These are phyloP conservation scores for Populus nigra DNA, from an alignment of 345 rosid genomes.

Conservation along the genomic window DNA sequence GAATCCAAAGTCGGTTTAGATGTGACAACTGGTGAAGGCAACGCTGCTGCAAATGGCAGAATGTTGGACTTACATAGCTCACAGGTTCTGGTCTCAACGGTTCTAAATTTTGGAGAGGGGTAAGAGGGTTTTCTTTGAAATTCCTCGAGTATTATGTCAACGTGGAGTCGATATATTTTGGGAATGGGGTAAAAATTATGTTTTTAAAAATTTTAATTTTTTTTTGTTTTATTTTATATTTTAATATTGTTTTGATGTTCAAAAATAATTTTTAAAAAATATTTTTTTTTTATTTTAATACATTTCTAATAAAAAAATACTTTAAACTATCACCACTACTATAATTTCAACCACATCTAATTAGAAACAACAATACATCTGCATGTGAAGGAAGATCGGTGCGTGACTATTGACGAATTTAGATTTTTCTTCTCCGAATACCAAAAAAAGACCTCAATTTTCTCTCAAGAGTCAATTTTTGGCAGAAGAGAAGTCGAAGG, in stretches of 20 bases:
- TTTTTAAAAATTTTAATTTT: too few relatives aligned
- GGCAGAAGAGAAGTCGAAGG: background rate
- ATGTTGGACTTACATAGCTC: slow-evolving; percentile 7
- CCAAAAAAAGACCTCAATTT: background rate
- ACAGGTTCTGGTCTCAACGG: background rate
- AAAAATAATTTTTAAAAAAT: too few relatives aligned
- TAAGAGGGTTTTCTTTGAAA: background rate
- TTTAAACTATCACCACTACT: fast-evolving
- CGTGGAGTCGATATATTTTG: too few relatives aligned
- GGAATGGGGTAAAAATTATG: too few relatives aligned
- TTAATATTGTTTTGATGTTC: fast-evolving
- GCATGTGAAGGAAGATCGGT: background rate
- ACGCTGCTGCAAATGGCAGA: background rate
- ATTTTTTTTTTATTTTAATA: too few relatives aligned
- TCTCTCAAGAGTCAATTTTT: background rate
- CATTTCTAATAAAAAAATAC: too few relatives aligned
- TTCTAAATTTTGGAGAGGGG: background rate
- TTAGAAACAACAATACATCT: too few relatives aligned
- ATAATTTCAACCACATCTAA: fast-evolving
- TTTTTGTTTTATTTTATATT: too few relatives aligned
- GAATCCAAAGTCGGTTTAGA: slow-evolving; percentile 26
- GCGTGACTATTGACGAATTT: background rate
- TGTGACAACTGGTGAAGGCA: slow-evolving; percentile 9
- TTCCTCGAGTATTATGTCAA: background rate
- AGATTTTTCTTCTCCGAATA: background rate